Evolutionary conservation across 2,329 filamentous ascomycete species (phyloP).

Genomic region (Paracoccidioides brasiliensis): DNA sequence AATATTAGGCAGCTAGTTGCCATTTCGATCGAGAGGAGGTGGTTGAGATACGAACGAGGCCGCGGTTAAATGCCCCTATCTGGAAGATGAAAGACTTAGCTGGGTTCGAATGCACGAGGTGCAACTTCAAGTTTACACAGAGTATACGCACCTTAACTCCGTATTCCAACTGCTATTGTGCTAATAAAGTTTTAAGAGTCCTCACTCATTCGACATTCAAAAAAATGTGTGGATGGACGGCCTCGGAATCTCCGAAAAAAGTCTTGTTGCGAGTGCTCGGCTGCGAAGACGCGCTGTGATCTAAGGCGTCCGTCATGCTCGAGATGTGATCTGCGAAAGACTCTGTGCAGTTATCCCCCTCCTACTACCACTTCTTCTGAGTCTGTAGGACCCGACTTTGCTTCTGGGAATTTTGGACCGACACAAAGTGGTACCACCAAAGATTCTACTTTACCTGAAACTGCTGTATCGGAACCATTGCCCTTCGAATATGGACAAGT

Average conservation of each 20-base stretch:
- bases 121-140: slow-evolving; percentile 1
- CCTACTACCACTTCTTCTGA: background rate
- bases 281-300: slow-evolving; percentile 5
- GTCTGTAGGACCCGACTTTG: background rate
- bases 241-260: background rate
- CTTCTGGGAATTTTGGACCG: too few species aligned
- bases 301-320: slow-evolving; percentile 2
- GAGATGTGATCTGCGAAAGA: background rate
- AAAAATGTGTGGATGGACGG: background rate
- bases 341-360: background rate
- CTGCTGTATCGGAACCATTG: too few species aligned
- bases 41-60: too few species aligned
- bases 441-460: background rate
- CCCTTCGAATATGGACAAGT: background rate
- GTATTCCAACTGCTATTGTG: background rate
- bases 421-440: background rate
- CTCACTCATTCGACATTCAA: slow-evolving; percentile 2
- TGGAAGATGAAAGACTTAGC: background rate
- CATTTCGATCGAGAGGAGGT: too few species aligned
- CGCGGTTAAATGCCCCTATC: background rate
- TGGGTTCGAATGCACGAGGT: background rate
- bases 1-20: too few species aligned
- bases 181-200: background rate
- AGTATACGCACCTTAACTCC: background rate
- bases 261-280: background rate